A percentile compares a stretch with the other conserved stretches of the same genome.
phyloP scores from a whole-genome alignment of 1,284 basidiomycete genomes.

The Irpex lacteus region DNA sequence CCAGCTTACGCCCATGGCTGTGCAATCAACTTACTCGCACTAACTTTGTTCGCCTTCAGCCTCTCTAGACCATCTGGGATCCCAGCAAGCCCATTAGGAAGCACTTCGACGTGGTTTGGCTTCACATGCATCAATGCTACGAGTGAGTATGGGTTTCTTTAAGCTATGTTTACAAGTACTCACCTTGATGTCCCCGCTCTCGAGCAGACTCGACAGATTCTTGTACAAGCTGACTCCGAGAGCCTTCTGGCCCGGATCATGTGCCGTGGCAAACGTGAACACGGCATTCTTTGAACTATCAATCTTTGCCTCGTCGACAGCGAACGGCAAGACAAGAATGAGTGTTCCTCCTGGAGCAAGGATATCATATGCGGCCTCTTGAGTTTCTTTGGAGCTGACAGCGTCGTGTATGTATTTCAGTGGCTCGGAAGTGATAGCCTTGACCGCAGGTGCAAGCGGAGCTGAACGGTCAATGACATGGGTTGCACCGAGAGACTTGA shows the following conservation, averaged over 20 bases:
- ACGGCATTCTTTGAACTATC: neutral
- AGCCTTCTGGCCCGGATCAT: neutral
- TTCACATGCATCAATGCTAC: conserved; percentile 7
- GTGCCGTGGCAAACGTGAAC: conserved; percentile 3
- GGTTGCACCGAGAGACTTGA: conserved; percentile 50
- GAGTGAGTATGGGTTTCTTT: neutral
- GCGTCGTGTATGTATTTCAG: conserved; percentile 10
- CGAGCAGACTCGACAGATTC: conserved; percentile 1
- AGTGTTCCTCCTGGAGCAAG: conserved; percentile 13
- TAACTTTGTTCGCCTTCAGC: conserved; percentile 23
- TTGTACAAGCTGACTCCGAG: conserved; percentile 5
- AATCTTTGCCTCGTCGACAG: neutral
- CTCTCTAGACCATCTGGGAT: conserved; percentile 25
- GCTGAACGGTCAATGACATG: conserved; percentile 34
- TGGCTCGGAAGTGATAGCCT: conserved; percentile 12
- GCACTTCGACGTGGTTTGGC: conserved; percentile 28
- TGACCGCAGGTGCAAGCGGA: neutral
- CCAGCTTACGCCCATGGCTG: conserved; percentile 14
- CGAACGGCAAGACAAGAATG: conserved; percentile 2
- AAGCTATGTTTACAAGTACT: neutral
- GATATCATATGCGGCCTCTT: conserved; percentile 10
- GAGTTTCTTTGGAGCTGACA: conserved; percentile 6
- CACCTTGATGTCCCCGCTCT: conserved; percentile 13
- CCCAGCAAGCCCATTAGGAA: conserved; percentile 27
- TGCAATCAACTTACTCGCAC: conserved; percentile 27